Percentiles rank a stretch among this genome's conserved stretches.
Evolutionary conservation across 2,329 filamentous ascomycete genomes (phyloP).

Genomic region (Cladosporium cucumerinum): DNA sequence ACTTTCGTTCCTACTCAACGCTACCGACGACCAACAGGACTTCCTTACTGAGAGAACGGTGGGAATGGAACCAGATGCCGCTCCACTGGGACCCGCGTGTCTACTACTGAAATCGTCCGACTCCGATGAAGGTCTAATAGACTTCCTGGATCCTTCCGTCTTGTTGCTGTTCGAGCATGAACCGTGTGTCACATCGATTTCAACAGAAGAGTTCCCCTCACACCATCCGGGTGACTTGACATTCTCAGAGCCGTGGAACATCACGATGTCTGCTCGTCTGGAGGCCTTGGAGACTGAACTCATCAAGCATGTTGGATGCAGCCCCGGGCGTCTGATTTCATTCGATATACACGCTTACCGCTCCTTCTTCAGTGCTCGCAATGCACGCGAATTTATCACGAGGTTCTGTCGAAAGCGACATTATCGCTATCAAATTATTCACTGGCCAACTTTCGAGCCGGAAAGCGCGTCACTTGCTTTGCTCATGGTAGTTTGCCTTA

Average conservation of each 20-base stretch:
- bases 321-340: neutral
- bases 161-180: neutral
- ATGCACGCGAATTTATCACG: conserved; percentile 2
- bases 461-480: conserved; percentile 6
- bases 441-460: conserved; percentile 13
- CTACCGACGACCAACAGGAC: conserved; percentile 15
- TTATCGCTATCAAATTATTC: conserved; percentile 18
- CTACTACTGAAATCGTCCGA: too few species aligned
- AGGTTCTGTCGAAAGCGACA: conserved; percentile 16
- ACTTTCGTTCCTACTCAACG: conserved; percentile 11
- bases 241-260: neutral
- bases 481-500: conserved; percentile 13
- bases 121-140: neutral
- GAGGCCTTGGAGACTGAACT: neutral
- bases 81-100: neutral
- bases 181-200: too few species aligned
- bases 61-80: conserved; percentile 5
- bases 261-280: neutral
- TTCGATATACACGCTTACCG: neutral
- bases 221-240: neutral
- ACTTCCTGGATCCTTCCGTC: neutral
- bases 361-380: neutral
- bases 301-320: neutral
- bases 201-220: too few species aligned
- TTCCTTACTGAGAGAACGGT: conserved; percentile 14